These are phyloP conservation scores for Cercospora sp. DNA, from an alignment of 2,329 filamentous ascomycete genomes.

Conservation along the genomic window DNA sequence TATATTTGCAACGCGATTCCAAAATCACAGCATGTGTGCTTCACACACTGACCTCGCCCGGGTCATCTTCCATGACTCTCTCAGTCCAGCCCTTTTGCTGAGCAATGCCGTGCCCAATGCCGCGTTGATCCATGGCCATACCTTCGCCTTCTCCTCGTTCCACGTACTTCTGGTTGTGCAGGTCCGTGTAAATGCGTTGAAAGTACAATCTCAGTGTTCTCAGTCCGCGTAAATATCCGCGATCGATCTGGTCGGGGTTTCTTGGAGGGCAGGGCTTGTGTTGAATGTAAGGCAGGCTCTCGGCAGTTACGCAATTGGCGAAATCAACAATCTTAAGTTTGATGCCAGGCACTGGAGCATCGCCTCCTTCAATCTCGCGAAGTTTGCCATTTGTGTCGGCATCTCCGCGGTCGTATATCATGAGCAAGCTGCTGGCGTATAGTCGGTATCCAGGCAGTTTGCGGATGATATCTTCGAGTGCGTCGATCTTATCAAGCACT, in stretches of 20 bases:
- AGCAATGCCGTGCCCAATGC: conserved; percentile 30
- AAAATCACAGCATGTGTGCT: neutral
- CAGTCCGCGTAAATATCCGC: conserved; percentile 84
- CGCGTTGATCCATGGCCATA: conserved; percentile 37
- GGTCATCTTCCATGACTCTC: conserved; percentile 25
- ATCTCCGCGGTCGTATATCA: conserved; percentile 90
- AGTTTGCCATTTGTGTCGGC: conserved; percentile 52
- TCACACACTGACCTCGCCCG: conserved; percentile 28
- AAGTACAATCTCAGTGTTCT: conserved; percentile 80
- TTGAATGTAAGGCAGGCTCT: conserved; percentile 60
- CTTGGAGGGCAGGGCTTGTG: conserved; percentile 69
- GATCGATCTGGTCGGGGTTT: conserved; percentile 77
- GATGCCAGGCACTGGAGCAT: conserved; percentile 49
- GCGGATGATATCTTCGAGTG: conserved; percentile 80
- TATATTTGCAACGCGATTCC: conserved; percentile 3
- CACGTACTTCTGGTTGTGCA: conserved; percentile 44
- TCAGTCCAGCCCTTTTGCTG: conserved; percentile 29
- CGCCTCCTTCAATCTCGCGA: conserved; percentile 17
- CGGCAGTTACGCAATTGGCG: conserved; percentile 91
- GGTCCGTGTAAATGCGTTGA: conserved; percentile 78
- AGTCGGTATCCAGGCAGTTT: conserved; percentile 83
- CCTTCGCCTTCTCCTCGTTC: conserved; percentile 41
- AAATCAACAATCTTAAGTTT: conserved; percentile 98
- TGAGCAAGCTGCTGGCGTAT: conserved; percentile 90
- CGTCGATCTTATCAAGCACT: conserved; percentile 78